These are phyloP conservation scores for Pichia sp. DNA, from an alignment of 1,139 yeast genomes.

Conservation along the genomic window DNA sequence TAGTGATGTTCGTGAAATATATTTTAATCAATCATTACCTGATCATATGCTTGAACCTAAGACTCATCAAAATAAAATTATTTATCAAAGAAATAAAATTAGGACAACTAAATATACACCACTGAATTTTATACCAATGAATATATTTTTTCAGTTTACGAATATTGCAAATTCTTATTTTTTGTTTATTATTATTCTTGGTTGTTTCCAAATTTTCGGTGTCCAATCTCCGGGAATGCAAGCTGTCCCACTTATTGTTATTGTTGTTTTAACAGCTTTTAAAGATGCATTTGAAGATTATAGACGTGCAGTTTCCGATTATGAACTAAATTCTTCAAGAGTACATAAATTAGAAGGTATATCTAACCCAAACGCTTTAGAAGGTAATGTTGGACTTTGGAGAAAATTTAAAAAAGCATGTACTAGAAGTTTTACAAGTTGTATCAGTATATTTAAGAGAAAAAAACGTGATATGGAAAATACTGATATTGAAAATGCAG, in stretches of 20 bases:
- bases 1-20: constrained; percentile 22
- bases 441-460: constrained; percentile 48
- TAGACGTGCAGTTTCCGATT: constrained; percentile 46
- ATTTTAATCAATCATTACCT: constrained; percentile 28
- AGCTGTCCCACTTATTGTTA: constrained; percentile 55
- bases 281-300: constrained; percentile 57
- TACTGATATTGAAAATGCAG: not conserved
- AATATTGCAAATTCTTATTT: constrained; percentile 55
- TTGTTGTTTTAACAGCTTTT: constrained; percentile 48
- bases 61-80: constrained; percentile 19
- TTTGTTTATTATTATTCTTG: constrained; percentile 45
- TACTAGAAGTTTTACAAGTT: constrained; percentile 27
- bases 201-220: constrained; percentile 49
- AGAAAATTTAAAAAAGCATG: constrained; percentile 43
- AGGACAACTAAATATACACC: constrained; percentile 60
- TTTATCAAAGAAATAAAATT: constrained; percentile 49
- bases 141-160: constrained; percentile 44
- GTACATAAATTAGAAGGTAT: constrained; percentile 41
- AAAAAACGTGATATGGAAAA: constrained; percentile 30
- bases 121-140: constrained; percentile 48
- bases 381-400: constrained; percentile 46
- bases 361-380: constrained; percentile 40
- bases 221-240: constrained; percentile 52
- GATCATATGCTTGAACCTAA: constrained; percentile 26
- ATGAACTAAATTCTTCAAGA: constrained; percentile 47